A percentile compares a stretch with the other conserved stretches of the same genome.
These are phyloP conservation scores for Raddia guianensis DNA, from an alignment of 176 grass and related monocot genomes.

Conservation along the genomic window DNA sequence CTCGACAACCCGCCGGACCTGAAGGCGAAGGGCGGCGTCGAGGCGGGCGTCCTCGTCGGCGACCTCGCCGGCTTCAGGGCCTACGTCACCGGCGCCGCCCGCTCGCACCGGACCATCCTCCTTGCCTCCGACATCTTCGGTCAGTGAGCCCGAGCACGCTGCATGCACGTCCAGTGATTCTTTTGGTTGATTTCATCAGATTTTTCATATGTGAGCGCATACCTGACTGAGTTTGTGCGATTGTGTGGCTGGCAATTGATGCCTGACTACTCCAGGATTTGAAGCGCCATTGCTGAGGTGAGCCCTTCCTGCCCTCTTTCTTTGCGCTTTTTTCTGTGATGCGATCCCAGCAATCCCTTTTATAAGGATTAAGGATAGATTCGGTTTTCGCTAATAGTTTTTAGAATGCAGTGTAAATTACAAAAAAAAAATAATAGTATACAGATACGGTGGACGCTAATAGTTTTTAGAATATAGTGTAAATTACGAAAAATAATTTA, in stretches of 20 bases:
- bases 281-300: constrained; percentile 46
- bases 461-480: too few relatives aligned
- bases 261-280: constrained; percentile 23
- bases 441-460: too few relatives aligned
- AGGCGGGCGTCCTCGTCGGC: constrained; percentile 22
- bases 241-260: background rate
- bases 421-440: too few relatives aligned
- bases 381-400: too few relatives aligned
- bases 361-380: too few relatives aligned
- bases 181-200: background rate
- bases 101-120: constrained; percentile 31
- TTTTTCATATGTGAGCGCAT: background rate
- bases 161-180: background rate
- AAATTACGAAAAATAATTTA: too few relatives aligned
- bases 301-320: background rate
- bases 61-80: constrained; percentile 36
- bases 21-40: background rate
- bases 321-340: background rate
- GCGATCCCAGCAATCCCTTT: too few relatives aligned
- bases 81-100: constrained; percentile 34
- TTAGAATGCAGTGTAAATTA: too few relatives aligned
- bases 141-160: background rate
- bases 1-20: constrained; percentile 34
- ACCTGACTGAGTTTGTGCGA: background rate
- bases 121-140: constrained; percentile 34